phyloP scores from a whole-genome alignment of 2,329 filamentous ascomycete genomes.

The Coniochaeta sp. region DNA sequence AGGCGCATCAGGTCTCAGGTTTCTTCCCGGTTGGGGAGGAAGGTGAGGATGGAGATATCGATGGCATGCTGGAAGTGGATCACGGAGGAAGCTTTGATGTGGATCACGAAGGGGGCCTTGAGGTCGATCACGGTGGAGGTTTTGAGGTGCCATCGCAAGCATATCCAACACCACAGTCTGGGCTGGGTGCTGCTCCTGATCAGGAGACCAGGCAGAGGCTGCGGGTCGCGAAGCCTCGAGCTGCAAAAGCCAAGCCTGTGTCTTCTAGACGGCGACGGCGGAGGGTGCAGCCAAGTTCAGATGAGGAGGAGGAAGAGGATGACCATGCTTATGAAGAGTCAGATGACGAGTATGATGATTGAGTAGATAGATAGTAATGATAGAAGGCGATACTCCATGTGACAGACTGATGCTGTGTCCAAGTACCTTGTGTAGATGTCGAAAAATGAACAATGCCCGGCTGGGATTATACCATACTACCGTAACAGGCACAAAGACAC shows the following conservation, averaged over 20 bases:
- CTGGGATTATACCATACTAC: too few relatives aligned
- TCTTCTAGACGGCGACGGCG: constrained; percentile 10
- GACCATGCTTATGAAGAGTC: constrained; percentile 6
- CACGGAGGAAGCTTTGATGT: constrained; percentile 10
- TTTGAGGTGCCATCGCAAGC: neutral
- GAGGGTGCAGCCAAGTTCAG: constrained; percentile 10
- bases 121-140: constrained; percentile 19
- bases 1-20: constrained; percentile 26
- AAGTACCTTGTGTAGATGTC: too few relatives aligned
- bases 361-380: too few relatives aligned
- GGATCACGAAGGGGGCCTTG: too few relatives aligned
- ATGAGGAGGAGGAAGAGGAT: constrained; percentile 13
- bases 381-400: neutral
- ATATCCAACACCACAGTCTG: neutral
- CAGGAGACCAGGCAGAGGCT: constrained; percentile 4
- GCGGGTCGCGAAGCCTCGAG: constrained; percentile 5
- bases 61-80: constrained; percentile 23
- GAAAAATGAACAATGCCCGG: too few relatives aligned
- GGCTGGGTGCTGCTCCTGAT: neutral
- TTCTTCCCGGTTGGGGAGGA: constrained; percentile 40
- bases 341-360: constrained; percentile 6
- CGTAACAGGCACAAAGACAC: too few relatives aligned
- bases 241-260: constrained; percentile 2
- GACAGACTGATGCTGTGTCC: too few relatives aligned
- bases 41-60: constrained; percentile 30